Base-by-base conservation (phyloP, 1,284 basidiomycete species). In the Trametes pubescens region DNA sequence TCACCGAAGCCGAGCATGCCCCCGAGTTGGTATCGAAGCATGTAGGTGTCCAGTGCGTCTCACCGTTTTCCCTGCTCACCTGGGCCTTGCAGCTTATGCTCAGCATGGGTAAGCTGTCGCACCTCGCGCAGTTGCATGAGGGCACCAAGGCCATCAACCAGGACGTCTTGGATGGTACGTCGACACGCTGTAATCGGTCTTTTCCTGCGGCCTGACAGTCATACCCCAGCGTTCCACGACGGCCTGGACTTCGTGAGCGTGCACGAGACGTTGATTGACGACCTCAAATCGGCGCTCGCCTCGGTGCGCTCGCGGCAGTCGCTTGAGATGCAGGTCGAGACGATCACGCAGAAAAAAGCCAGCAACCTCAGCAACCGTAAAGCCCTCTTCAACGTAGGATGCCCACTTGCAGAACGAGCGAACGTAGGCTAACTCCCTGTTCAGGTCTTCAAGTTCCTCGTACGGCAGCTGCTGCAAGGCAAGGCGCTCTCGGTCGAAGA, bases 81-180 rank as follows among this genome's bases (percentile, higher is more conserved):
- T 40, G 18, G 14, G 2, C 24, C 47, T 43, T 11, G 29, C 29
- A 32, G 29, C 29, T 32, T 32, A 32, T 29, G 4, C n/a, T 35
- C 43, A 96, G 95, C 72, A 87, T 99, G 34, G 92, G 92, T 48
- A 99, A 99, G 78, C 85, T 99, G 7, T 83, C 92, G 0, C 88
- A 93, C 62, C 82, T 98, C 9, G 92, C 93, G 8, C 86, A 92
- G 64, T 74, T 90, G 63, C 87, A 90, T 66, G 87, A 92, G 59
- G 84, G 86, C 44, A 80, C 78, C 29, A 74, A 75, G 7, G 32
- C 75, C 1, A 67, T 79, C 26, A 83, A 87, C 52, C 83, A 87
- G 51, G 69, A 73, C 26, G 75, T 81, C 46, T 75, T 90, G n/a
- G 85, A 89, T 70, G 81, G 89, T 90, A 71, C 37, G 80, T 69